Base-by-base conservation (phyloP, 305 asterid genomes). In the Fraxinus dipetala region DNA sequence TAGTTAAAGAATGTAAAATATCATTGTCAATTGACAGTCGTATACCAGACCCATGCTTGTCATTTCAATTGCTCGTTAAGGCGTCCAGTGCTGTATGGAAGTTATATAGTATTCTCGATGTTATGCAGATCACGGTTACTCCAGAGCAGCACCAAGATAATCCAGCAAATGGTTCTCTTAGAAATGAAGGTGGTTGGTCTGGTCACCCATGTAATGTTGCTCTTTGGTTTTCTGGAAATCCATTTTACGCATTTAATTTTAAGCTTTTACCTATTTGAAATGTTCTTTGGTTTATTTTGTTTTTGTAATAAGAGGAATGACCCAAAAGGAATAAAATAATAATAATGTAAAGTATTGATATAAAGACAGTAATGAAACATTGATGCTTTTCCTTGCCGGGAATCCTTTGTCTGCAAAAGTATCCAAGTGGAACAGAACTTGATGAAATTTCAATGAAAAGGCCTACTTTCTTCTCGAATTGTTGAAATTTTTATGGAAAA, bases 161-260 rank as follows among this genome's bases (percentile, higher is more conserved):
- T 80, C 76, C 80, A 48, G 84, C 79, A 34, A 86, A 81, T 10
- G 83, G 83, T 83, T 85, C 87, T 84, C 59, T 28, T 65, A 84
- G 76, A 75, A 85, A 72, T 81, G 93, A 91, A 92, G 99, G 99
- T 92, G 76, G 34, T 88, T 80, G 86, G 79, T 80, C 67, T 81
- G 85, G 32, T 84, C 75, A 51, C n/a, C 6, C 30, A 74, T 77
- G 28, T 67, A 20, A 20, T 34, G 26, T 32, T 51, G 72, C 74
- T 59, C 75, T 76, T 54, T 32, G 6, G 54, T 31, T 30, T 28
- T 10, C 30, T 38, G 61, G 75, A 40, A 48, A 1, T 45, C 48
- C 28, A 81, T 79, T 7, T 22, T 43, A 14, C 36, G 59, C 26
- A 5, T 34, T 35, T 59, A 69, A 69, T 54, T 59, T 11, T 45